Evolutionary conservation across 306 rosid species (phyloP), one percentile per base, ranked within the genome.

Genomic region (Oxytropis ochrocephala): DNA sequence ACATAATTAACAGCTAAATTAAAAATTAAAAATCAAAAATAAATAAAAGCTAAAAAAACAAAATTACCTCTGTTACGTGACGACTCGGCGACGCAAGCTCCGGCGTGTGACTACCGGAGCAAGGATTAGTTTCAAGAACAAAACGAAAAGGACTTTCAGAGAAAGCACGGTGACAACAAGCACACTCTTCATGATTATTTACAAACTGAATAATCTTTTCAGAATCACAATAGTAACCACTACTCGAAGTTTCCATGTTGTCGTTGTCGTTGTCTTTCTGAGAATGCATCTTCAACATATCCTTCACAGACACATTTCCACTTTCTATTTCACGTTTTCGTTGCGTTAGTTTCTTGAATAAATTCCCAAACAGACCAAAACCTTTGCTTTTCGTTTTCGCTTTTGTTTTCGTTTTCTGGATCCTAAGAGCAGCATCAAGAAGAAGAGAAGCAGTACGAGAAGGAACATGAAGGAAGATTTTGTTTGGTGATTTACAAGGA

Each of bases 81-180:
- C 77, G 89, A 35, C 30, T 46, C 11, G 98, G 91, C n/a, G 91
- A 89, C 0, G 73, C 27, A 12, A 88, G 76, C 30, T 91, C 97
- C 48, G 96, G 97, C 49, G 97, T 91, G 64, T 81, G 83, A 79
- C 46, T 68, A 58, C 90, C 87, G 67, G 87, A 53, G 14, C 85
- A 79, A 2, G 84, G 81, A 50, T 76, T 86, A 0, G 64, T 47
- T 74, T 86, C 85, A 56, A 94, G 87, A 54, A 83, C 87, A 73
- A 91, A 94, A 67, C 82, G 96, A 61, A 94, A 94, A 64, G 99
- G 95, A 75, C 96, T 94, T 43, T 84, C 81, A 19, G 86, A 87
- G 55, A 83, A 84, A 18, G 19, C 46, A 35, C 6, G 5, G n/a
- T 72, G 63, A 56, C 77, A 77, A 21, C 75, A 79, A 44, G 32